These are phyloP conservation scores for Apiotrichum gracile DNA, from an alignment of 1,284 basidiomycete genomes.

Conservation along the genomic window DNA sequence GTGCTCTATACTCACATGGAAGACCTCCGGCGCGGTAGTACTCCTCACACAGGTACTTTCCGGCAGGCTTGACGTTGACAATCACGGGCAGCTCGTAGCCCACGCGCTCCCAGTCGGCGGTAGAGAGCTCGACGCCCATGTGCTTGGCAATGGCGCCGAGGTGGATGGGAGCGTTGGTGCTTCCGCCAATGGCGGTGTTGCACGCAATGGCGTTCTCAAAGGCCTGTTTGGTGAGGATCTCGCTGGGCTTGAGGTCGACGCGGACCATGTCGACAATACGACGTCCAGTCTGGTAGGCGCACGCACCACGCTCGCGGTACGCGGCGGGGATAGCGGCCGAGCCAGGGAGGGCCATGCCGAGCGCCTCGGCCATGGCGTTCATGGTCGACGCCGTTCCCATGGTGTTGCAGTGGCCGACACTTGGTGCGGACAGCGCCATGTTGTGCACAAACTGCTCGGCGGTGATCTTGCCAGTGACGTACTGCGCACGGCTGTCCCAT, in stretches of 20 bases:
- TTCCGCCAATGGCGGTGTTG: constrained; percentile 78
- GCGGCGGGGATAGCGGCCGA: constrained; percentile 74
- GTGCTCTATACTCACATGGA: constrained; percentile 23
- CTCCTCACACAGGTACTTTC: constrained; percentile 44
- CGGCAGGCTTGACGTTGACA: constrained; percentile 43
- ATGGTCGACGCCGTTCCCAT: constrained; percentile 57
- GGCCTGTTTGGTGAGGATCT: constrained; percentile 83
- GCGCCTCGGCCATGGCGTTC: constrained; percentile 81
- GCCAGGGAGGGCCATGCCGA: constrained; percentile 87
- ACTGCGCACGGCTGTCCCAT: constrained; percentile 39
- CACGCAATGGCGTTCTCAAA: constrained; percentile 88
- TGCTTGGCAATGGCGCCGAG: constrained; percentile 44
- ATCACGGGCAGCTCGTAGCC: constrained; percentile 41
- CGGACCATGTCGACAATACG: constrained; percentile 77
- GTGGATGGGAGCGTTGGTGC: constrained; percentile 67
- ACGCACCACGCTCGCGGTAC: constrained; percentile 40
- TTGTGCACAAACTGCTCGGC: constrained; percentile 38
- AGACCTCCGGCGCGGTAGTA: constrained; percentile 45
- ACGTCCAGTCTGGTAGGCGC: constrained; percentile 66
- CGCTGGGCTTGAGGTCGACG: constrained; percentile 80
- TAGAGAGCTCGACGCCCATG: constrained; percentile 37
- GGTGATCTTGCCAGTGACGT: constrained; percentile 37
- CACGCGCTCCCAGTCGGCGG: constrained; percentile 41
- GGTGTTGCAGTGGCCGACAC: constrained; percentile 45
- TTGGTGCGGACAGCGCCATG: constrained; percentile 38